Conservation (phyloP, 2,329 filamentous ascomycete genomes). For the Penicillium digitatum region DNA sequence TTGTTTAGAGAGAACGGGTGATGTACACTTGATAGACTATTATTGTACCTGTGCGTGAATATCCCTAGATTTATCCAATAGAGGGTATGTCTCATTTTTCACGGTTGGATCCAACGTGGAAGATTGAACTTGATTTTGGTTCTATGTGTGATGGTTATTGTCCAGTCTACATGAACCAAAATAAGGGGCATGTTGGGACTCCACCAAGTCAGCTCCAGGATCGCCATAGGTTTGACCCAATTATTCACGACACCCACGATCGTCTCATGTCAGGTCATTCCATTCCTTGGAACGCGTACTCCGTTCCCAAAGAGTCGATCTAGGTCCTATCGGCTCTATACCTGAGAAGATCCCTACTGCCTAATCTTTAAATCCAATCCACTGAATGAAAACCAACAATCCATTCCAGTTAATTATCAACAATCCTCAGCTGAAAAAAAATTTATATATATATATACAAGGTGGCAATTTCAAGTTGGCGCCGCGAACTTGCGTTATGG, state of each 20-base stretch:
- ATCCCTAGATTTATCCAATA: slow-evolving; percentile 22
- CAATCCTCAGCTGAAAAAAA: background rate
- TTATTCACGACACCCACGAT: slow-evolving; percentile 19
- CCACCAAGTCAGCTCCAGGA: background rate
- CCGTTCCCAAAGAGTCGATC: too few relatives aligned
- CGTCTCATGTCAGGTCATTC: slow-evolving; percentile 20
- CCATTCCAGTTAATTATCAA: background rate
- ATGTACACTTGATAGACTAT: slow-evolving; percentile 5
- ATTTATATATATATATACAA: too few relatives aligned
- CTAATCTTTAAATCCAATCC: background rate
- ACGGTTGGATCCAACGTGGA: background rate
- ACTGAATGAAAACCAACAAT: background rate
- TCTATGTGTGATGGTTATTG: background rate
- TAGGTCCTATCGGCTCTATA: too few relatives aligned
- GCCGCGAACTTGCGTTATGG: slow-evolving; percentile 8
- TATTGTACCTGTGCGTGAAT: slow-evolving; percentile 10
- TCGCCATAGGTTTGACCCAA: background rate
- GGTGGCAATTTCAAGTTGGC: slow-evolving; percentile 11
- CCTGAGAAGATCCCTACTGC: too few relatives aligned
- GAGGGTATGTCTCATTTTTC: background rate
- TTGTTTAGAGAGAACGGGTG: slow-evolving; percentile 5
- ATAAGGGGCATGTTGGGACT: background rate
- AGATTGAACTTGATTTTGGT: background rate
- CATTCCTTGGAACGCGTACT: background rate
- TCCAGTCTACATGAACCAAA: background rate